phyloP scores from a whole-genome alignment of 192 early-diverging fungal species.

The Coemansia sp. region DNA sequence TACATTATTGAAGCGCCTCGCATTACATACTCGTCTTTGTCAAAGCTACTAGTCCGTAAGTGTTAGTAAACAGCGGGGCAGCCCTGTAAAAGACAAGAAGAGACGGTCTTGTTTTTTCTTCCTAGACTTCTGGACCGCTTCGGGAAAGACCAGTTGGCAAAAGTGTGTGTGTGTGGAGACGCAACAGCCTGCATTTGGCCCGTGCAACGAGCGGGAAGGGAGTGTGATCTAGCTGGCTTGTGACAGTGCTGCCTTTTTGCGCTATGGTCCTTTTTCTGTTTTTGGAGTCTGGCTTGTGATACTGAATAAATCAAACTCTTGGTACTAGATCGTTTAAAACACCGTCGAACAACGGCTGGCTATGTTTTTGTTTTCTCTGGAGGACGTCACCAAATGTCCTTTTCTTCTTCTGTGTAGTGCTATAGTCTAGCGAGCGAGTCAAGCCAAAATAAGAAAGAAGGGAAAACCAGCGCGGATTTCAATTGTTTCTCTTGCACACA shows the following conservation, averaged over 20 bases:
- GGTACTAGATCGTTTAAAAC: not conserved
- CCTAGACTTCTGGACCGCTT: not conserved
- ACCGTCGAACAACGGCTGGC: not conserved
- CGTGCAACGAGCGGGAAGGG: not conserved
- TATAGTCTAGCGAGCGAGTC: not conserved
- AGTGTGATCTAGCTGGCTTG: not conserved
- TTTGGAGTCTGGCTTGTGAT: slow-evolving; percentile 5
- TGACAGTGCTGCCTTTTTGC: slow-evolving; percentile 1
- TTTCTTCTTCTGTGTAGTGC: not conserved
- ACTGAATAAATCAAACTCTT: not conserved
- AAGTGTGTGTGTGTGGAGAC: too few relatives aligned
- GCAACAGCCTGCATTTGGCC: not conserved
- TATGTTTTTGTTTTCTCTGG: not conserved
- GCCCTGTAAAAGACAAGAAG: not conserved
- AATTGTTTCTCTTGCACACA: not conserved
- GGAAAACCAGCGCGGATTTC: not conserved
- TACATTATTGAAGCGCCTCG: not conserved
- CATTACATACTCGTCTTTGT: not conserved
- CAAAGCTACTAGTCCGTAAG: not conserved
- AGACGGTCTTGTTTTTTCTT: not conserved
- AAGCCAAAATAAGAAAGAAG: not conserved
- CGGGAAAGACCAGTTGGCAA: not conserved
- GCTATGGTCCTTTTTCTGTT: not conserved
- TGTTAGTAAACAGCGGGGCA: not conserved
- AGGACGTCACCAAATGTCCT: too few relatives aligned